Evolutionary conservation across 345 rosid species (phyloP).

Genomic region (Fremontodendron californicum): DNA sequence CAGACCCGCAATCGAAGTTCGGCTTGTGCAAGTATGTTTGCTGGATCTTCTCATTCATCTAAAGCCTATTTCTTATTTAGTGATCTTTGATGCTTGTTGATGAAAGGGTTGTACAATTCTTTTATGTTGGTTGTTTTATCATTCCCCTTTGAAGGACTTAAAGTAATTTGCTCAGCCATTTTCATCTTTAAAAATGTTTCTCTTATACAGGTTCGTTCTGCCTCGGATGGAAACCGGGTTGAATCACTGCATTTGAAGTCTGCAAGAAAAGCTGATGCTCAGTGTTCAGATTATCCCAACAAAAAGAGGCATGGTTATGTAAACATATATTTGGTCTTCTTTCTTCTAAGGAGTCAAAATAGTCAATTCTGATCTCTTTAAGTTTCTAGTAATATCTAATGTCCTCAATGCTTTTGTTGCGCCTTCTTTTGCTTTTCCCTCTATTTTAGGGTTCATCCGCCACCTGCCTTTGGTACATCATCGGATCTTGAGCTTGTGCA

Average conservation of each 20-base stretch:
- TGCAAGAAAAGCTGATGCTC: constrained; percentile 23
- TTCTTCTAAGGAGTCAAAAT: background rate
- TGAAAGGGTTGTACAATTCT: background rate
- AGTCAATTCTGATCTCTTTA: background rate
- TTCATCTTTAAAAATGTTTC: constrained; percentile 10
- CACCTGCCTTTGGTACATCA: constrained; percentile 48
- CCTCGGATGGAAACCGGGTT: constrained; percentile 16
- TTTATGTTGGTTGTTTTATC: background rate
- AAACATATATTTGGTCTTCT: background rate
- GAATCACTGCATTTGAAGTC: constrained; percentile 26
- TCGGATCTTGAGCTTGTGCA: constrained; percentile 27
- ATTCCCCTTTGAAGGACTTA: background rate
- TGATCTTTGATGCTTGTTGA: constrained; percentile 4
- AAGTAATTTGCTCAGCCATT: background rate
- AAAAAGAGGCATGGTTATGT: constrained; percentile 41
- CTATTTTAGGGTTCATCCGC: constrained; percentile 39
- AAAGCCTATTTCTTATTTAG: background rate
- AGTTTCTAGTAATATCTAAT: background rate
- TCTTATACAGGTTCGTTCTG: constrained; percentile 42
- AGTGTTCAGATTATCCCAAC: constrained; percentile 19
- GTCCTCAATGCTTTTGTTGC: background rate
- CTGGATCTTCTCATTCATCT: background rate
- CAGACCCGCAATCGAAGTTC: constrained; percentile 62
- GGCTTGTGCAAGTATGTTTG: constrained; percentile 46
- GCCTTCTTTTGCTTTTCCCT: background rate